Evolutionary conservation across 2,329 filamentous ascomycete genomes (phyloP).

Genomic region (Microdochium bolleyi): DNA sequence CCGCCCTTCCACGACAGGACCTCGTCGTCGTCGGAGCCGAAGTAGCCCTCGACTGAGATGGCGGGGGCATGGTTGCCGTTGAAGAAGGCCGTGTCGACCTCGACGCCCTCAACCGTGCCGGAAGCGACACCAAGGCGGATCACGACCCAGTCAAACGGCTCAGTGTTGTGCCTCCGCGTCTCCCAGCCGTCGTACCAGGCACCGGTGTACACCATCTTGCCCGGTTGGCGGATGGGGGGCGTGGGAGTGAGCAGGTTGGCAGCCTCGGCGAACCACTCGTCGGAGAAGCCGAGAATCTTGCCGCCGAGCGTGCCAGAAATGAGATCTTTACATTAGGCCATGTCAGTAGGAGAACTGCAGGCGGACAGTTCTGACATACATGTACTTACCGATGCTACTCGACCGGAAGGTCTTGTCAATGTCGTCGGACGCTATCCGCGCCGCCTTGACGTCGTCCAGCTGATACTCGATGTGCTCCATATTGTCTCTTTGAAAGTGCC

Average conservation of each 20-base stretch:
- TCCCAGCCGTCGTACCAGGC: constrained; percentile 69
- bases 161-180: constrained; percentile 57
- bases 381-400: constrained; percentile 48
- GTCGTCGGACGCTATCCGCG: constrained; percentile 38
- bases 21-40: constrained; percentile 55
- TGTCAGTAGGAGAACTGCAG: constrained; percentile 7
- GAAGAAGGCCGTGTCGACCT: constrained; percentile 78
- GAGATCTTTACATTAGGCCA: constrained; percentile 36
- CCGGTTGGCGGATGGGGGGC: constrained; percentile 52
- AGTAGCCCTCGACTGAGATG: constrained; percentile 70
- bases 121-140: constrained; percentile 61
- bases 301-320: constrained; percentile 54
- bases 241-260: constrained; percentile 57
- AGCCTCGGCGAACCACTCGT: constrained; percentile 63
- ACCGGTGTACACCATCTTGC: constrained; percentile 62
- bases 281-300: constrained; percentile 56
- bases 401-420: constrained; percentile 57
- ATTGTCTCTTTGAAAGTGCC: neutral
- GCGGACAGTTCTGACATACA: constrained; percentile 12
- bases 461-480: constrained; percentile 43
- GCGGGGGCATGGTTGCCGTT: constrained; percentile 75
- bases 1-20: constrained; percentile 53
- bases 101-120: constrained; percentile 64
- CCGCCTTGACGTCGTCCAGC: constrained; percentile 44
- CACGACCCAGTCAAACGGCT: constrained; percentile 59